Percentiles rank a stretch among this genome's conserved stretches.
phyloP scores from a whole-genome alignment of 2,329 filamentous ascomycete species.

The Emmonsia crescens region DNA sequence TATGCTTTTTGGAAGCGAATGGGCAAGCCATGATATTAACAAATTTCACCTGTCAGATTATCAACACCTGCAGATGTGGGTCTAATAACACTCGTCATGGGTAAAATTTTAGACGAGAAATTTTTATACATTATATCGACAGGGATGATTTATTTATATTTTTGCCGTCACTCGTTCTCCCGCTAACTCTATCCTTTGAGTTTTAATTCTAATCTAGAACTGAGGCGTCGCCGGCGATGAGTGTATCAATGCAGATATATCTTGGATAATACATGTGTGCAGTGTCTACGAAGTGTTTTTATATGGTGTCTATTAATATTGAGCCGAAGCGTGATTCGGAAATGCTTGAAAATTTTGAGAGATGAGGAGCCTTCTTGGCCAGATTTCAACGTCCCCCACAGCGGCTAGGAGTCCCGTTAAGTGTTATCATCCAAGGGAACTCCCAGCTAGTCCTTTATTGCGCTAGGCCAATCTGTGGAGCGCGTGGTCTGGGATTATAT shows the following conservation, averaged over 20 bases:
- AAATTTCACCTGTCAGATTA: background rate
- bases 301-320: background rate
- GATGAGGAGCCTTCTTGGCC: background rate
- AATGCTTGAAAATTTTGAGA: background rate
- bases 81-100: background rate
- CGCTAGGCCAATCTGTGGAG: background rate
- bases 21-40: background rate
- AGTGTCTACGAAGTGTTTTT: background rate
- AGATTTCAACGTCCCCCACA: background rate
- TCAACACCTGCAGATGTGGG: background rate
- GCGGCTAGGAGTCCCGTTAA: background rate
- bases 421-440: too few species aligned
- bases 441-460: background rate
- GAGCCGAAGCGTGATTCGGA: background rate
- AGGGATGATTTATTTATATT: too few species aligned
- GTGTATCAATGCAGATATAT: background rate
- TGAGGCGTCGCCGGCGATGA: too few species aligned
- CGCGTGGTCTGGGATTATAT: background rate
- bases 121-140: background rate
- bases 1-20: background rate
- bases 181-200: background rate
- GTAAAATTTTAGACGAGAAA: background rate
- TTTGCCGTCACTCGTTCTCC: too few species aligned
- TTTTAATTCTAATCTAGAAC: too few species aligned
- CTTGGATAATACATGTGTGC: too few species aligned